Percentiles rank a stretch among this genome's conserved stretches.
These are phyloP conservation scores for Globisporangium paroecandrum DNA, from an alignment of 352 stramenopile genomes.

Conservation along the genomic window DNA sequence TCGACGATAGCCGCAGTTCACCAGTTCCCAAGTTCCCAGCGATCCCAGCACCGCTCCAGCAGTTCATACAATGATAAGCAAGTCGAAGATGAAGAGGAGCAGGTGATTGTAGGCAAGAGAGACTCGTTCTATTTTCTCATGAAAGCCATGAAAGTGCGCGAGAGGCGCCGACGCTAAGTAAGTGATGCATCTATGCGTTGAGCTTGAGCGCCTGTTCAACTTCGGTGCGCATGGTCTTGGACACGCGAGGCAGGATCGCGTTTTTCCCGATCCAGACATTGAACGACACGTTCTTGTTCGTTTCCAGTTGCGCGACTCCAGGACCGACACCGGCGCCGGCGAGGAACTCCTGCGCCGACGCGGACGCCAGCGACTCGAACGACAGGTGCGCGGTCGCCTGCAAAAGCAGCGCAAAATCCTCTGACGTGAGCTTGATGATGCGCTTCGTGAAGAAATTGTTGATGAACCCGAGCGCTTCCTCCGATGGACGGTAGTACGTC, in stretches of 20 bases:
- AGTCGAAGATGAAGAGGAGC: constrained; percentile 13
- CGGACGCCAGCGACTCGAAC: constrained; percentile 40
- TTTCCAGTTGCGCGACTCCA: constrained; percentile 45
- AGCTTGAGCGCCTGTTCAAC: constrained; percentile 39
- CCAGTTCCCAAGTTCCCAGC: constrained; percentile 5
- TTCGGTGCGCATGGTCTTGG: constrained; percentile 58
- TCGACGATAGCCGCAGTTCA: not conserved
- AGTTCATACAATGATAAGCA: not conserved
- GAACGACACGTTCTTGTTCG: constrained; percentile 45
- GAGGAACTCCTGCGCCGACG: constrained; percentile 32
- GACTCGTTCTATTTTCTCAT: constrained; percentile 85
- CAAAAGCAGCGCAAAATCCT: constrained; percentile 52
- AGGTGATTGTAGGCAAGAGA: constrained; percentile 42
- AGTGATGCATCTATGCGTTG: constrained; percentile 8
- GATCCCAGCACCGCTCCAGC: not conserved
- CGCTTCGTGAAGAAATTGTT: constrained; percentile 87
- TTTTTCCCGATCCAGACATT: constrained; percentile 78
- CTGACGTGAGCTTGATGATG: constrained; percentile 34
- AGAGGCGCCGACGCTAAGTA: constrained; percentile 2
- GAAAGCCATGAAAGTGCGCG: constrained; percentile 39
- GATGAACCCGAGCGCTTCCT: constrained; percentile 85
- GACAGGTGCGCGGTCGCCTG: constrained; percentile 49
- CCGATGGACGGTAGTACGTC: constrained; percentile 80
- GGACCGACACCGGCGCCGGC: constrained; percentile 42
- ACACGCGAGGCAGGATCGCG: constrained; percentile 72